Conservation (phyloP, 2,329 filamentous ascomycete species). For the Monosporascus sp. region DNA sequence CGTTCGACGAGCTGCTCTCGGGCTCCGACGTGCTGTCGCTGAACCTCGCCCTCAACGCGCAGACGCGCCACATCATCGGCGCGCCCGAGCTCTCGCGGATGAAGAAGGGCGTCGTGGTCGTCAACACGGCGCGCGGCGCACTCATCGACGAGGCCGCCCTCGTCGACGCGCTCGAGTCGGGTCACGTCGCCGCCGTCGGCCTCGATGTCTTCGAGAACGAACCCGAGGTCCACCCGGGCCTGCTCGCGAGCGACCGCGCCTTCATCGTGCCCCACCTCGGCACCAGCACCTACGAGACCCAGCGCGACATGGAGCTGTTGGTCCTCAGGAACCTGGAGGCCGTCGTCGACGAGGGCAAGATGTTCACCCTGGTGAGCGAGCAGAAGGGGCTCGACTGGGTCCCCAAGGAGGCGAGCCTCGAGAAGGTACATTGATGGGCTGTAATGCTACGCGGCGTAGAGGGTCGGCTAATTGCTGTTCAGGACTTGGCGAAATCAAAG, state of each 20-base stretch:
- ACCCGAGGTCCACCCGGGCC: constrained; percentile 66
- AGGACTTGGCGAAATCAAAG: no score
- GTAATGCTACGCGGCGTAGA: background rate
- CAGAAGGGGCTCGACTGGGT: constrained; percentile 38
- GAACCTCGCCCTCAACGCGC: constrained; percentile 72
- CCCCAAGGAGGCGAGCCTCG: background rate
- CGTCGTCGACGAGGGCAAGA: constrained; percentile 54
- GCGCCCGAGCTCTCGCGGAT: constrained; percentile 65
- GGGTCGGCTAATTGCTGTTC: no score
- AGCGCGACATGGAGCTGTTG: constrained; percentile 57
- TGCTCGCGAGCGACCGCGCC: constrained; percentile 65
- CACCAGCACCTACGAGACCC: constrained; percentile 67
- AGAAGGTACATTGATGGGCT: constrained; percentile 12
- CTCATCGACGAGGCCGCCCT: constrained; percentile 78
- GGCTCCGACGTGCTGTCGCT: constrained; percentile 73
- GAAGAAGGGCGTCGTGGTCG: constrained; percentile 70
- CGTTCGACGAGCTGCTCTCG: constrained; percentile 65
- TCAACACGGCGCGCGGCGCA: constrained; percentile 79
- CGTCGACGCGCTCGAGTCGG: constrained; percentile 64
- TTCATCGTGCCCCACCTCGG: constrained; percentile 82
- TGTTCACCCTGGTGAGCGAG: constrained; percentile 69
- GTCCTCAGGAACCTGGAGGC: constrained; percentile 50
- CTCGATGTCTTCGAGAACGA: constrained; percentile 83
- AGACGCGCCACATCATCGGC: constrained; percentile 72
- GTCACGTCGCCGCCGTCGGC: constrained; percentile 65